Evolutionary conservation across 2,329 filamentous ascomycete genomes (phyloP), one percentile per base, ranked within the genome.

Genomic region (Ophiognomonia clavigignenti-juglandacearum): DNA sequence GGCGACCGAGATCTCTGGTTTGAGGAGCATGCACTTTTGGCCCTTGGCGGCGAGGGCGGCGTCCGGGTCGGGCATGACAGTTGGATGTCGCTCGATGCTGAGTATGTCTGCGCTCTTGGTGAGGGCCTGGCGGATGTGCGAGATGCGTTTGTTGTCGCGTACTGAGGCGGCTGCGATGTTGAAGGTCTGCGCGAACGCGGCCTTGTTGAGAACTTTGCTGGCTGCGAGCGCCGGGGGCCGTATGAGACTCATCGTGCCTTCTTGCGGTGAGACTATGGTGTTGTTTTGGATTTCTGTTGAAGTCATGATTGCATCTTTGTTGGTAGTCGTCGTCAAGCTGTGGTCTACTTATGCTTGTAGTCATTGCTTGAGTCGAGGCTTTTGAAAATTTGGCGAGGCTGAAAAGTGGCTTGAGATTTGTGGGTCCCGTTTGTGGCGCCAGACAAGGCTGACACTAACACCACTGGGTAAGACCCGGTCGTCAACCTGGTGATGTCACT

Each of bases 161-260:
- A 97, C 73, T 31, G 85, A 80, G 6, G 90, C 92, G 3, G 90
- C 91, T 8, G 89, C 80, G 20, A 92, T 73, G 20, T 85, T 82
- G 46, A 96, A 70, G 1, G 76, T 86, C 64, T 85, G 88, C 43
- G 79, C 74, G 71, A 97, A 97, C 54, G 95, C 83, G 14, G 84
- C 77, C 56, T 88, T 83, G 69, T 98, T 91, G 54, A 98, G 80
- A 41, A 80, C 78, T 61, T 83, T 83, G 72, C 88, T 87, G 50
- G 85, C 64, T 64, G 87, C 85, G 58, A 92, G 85, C 50, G 90
- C 74, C 20, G 91, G 90, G 39, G 90, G 88, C 55, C 84, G 82
- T 65, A 96, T 88, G 42, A 80, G 61, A 53, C 69, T 71, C 77
- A 81, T 82, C 39, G 19, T 43, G 10, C 39, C 46, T 43, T 43